Evolutionary conservation across 345 rosid species (phyloP), one percentile per base, ranked within the genome.

Genomic region (Nephelium lappaceum): DNA sequence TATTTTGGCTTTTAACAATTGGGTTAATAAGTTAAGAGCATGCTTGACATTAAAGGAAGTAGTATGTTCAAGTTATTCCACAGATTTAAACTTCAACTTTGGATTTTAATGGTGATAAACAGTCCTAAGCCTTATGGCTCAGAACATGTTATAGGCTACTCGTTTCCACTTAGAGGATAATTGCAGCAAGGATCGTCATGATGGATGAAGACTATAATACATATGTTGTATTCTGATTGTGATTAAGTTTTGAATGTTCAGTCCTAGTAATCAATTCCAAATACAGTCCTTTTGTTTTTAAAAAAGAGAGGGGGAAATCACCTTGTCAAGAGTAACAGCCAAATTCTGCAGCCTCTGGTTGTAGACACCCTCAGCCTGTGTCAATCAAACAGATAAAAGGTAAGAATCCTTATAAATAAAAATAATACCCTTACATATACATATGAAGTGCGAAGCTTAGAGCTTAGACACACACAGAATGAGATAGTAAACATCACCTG

Each of bases 341-440:
- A 97, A 81, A 88, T 97, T 97, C 85, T 97, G 99, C 83, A 97
- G 98, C 88, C 99, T 92, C 93, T 97, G 99, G 84, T 97, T 97
- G 86, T 93, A 94, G 76, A 97, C 99, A 76, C 99, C 99, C 89
- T 97, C 99, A 71, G 99, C 99, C 99, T 97, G 89, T 67, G 25
- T 31, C 81, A 70, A 67, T 43, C 58, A 82, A 72, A 65, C 63
- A 77, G 62, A 74, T 2, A 49, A 12, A 69, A 67, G 19, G 72
- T 84, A 86, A 87, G 79, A 27, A 74, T 36, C 41, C 66, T 75
- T 10, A 55, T 8, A 60, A 24, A n/a, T 21, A 64, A 80, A 84
- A 63, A 84, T 65, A 55, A 65, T 53, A 18, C n/a, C 12, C 43
- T 45, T 65, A 53, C 42, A 71, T 21, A 19, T 16, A n/a, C 43